Evolutionary conservation across 176 grass and related monocot species (phyloP).

Genomic region (Olyra latifolia): DNA sequence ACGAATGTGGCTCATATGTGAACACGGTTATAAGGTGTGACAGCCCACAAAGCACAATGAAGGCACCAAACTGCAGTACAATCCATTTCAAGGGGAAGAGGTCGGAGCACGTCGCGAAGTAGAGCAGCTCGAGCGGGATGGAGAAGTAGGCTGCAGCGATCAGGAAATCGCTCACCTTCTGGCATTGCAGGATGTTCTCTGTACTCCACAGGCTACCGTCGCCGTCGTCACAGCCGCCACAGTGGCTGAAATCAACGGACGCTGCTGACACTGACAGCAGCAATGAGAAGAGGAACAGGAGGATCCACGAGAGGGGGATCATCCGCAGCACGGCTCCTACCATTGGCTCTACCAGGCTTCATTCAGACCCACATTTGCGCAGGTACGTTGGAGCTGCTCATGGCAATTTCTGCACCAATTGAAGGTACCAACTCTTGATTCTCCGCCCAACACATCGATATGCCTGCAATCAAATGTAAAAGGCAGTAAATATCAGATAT

Average conservation of each 20-base stretch:
- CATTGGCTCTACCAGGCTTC: constrained; percentile 55
- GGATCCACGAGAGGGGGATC: constrained; percentile 32
- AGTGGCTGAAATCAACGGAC: constrained; percentile 45
- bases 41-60: constrained; percentile 80
- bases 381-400: background rate
- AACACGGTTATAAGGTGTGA: constrained; percentile 71
- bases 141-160: constrained; percentile 88
- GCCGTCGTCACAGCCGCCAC: constrained; percentile 44
- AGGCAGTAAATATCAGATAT: background rate
- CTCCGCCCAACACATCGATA: background rate
- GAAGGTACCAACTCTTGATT: background rate
- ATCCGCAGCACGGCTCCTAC: constrained; percentile 44
- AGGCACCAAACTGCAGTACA: constrained; percentile 72
- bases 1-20: constrained; percentile 68
- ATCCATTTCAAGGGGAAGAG: constrained; percentile 83
- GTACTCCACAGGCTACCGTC: constrained; percentile 42
- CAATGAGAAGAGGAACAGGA: constrained; percentile 41
- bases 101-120: constrained; percentile 71
- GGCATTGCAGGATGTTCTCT: constrained; percentile 64
- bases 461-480: constrained; percentile 9
- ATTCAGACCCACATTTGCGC: constrained; percentile 32
- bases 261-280: constrained; percentile 10
- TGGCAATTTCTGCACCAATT: background rate
- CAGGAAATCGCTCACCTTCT: constrained; percentile 77
- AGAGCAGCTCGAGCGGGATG: constrained; percentile 80